Conservation (phyloP, 2,329 filamentous ascomycete genomes). For the Tolypocladium amazonense region DNA sequence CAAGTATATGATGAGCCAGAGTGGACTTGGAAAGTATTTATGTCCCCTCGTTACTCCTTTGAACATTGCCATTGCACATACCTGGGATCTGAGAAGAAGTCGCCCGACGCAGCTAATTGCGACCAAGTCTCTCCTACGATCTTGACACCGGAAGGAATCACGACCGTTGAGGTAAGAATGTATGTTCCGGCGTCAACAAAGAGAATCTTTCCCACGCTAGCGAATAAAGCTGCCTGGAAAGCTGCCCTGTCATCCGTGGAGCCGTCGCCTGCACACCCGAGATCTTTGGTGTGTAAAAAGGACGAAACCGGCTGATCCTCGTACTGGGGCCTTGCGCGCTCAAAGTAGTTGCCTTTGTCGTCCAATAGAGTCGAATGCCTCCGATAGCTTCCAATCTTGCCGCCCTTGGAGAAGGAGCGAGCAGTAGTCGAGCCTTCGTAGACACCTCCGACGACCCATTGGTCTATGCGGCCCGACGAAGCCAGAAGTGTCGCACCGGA, state of each 20-base stretch:
- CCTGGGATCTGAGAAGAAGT: conserved; percentile 6
- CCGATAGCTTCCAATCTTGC: no score
- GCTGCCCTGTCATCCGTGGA: conserved; percentile 41
- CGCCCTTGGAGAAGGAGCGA: no score
- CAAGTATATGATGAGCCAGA: no score
- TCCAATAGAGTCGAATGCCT: no score
- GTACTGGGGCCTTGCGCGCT: conserved; percentile 45
- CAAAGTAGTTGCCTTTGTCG: conserved; percentile 24
- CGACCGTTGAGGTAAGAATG: conserved; percentile 21
- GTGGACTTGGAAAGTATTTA: no score
- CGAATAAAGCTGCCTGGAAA: conserved; percentile 33
- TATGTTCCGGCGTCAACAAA: conserved; percentile 29
- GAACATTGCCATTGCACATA: no score
- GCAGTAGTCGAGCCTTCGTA: background rate
- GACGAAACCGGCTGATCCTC: conserved; percentile 9
- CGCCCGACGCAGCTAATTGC: conserved; percentile 13
- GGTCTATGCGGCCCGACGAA: background rate
- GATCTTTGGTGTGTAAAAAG: conserved; percentile 9
- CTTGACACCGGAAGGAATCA: conserved; percentile 19
- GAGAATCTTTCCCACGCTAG: conserved; percentile 24
- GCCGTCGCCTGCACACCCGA: conserved; percentile 37
- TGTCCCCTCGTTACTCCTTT: no score
- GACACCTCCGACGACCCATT: background rate
- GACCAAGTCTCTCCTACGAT: conserved; percentile 27
- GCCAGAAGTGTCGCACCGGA: background rate